phyloP scores from a whole-genome alignment of 805 yeast genomes.

The Pichia phayaonensis region DNA sequence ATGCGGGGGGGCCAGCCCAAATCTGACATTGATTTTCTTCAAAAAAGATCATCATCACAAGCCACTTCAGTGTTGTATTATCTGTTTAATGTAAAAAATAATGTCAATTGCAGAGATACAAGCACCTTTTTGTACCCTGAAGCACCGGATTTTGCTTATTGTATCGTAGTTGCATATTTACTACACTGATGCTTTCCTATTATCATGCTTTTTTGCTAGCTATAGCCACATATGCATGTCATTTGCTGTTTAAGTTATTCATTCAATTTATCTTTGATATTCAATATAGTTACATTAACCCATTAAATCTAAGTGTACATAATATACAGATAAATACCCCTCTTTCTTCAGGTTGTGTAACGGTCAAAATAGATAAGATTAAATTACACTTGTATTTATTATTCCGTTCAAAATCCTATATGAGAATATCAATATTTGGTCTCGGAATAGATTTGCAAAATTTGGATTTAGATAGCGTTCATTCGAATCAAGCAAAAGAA shows the following conservation, averaged over 20 bases:
- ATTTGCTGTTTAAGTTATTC: neutral
- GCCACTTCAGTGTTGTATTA: too few species aligned
- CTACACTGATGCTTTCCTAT: neutral
- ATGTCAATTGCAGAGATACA: neutral
- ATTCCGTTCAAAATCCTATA: neutral
- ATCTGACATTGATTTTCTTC: neutral
- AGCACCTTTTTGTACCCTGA: neutral
- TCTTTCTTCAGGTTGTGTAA: neutral
- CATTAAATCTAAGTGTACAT: conserved; percentile 4
- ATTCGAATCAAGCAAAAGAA: neutral
- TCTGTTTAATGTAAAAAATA: neutral
- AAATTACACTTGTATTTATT: conserved; percentile 7
- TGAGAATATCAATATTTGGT: neutral
- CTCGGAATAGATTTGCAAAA: neutral
- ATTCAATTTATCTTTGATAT: conserved; percentile 1
- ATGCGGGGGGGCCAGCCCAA: neutral
- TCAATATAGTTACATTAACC: conserved; percentile 3
- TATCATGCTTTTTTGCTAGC: neutral
- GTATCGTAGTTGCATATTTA: neutral
- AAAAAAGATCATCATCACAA: neutral
- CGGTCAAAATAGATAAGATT: neutral
- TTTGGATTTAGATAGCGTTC: neutral
- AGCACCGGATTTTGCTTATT: too few species aligned
- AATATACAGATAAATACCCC: neutral
- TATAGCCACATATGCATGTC: neutral